Percentiles rank a stretch among this genome's conserved stretches.
Evolutionary conservation across 2,329 filamentous ascomycete species (phyloP).

Genomic region (Colletotrichum tamarilloi): DNA sequence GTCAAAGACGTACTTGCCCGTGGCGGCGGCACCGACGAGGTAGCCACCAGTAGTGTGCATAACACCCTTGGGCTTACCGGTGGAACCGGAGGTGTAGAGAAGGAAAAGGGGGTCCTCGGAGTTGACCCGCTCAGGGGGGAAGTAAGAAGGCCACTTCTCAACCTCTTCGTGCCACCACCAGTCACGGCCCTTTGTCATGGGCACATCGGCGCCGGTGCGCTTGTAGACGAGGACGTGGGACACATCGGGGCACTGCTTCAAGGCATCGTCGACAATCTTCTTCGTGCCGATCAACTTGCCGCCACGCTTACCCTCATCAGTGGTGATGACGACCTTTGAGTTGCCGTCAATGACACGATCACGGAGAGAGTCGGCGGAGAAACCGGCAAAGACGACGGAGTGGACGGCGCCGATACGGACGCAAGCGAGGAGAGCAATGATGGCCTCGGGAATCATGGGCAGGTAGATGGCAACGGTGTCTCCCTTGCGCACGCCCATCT

Average conservation of each 20-base stretch:
- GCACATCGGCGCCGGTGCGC: conserved; percentile 92
- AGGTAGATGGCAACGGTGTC: conserved; percentile 98
- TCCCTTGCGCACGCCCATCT: conserved; percentile 96
- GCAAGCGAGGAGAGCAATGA: conserved; percentile 92
- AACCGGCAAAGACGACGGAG: conserved; percentile 97
- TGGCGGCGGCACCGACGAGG: conserved; percentile 90
- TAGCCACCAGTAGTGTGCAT: conserved; percentile 98
- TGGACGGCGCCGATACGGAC: conserved; percentile 93
- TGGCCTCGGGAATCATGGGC: conserved; percentile 97
- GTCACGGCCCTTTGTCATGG: conserved; percentile 90
- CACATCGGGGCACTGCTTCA: conserved; percentile 95
- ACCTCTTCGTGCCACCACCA: conserved; percentile 99
- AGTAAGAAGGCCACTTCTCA: conserved; percentile 95
- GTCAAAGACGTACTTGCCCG: conserved; percentile 98
- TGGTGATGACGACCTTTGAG: conserved; percentile 94
- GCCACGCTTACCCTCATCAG: conserved; percentile 97
- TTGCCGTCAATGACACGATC: conserved; percentile 93
- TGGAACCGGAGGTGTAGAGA: conserved; percentile 97
- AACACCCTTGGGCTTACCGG: conserved; percentile 98
- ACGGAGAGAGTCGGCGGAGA: conserved; percentile 94
- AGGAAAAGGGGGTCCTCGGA: conserved; percentile 97
- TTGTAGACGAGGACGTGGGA: conserved; percentile 90
- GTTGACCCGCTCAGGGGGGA: conserved; percentile 87
- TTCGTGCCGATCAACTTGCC: conserved; percentile 98
- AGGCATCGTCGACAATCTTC: conserved; percentile 97